Evolutionary conservation across 2,329 filamentous ascomycete species (phyloP).

Genomic region (Zasmidium citrigriseum): DNA sequence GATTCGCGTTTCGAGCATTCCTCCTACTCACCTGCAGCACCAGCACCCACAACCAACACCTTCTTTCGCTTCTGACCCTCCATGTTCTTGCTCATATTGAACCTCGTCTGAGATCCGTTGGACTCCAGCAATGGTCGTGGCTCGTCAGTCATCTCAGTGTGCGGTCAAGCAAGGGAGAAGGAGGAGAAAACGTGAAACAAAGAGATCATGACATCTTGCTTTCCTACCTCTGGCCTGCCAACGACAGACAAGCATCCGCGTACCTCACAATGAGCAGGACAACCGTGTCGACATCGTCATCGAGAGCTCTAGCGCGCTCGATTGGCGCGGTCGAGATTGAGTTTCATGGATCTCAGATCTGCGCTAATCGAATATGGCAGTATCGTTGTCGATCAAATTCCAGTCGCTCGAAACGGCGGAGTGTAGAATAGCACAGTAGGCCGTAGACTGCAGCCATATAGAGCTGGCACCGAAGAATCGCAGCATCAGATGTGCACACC

Average conservation of each 20-base stretch:
- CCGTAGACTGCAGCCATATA: too few species aligned
- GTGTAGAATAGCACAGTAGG: too few species aligned
- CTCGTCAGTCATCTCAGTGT: conserved; percentile 26
- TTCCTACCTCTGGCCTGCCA: background rate
- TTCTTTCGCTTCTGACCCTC: conserved; percentile 44
- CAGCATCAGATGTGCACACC: too few species aligned
- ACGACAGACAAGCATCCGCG: background rate
- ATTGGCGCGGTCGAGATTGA: background rate
- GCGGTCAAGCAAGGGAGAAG: background rate
- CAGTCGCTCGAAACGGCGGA: background rate
- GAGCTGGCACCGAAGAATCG: too few species aligned
- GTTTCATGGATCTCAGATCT: background rate
- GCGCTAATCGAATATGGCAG: background rate
- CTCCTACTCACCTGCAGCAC: conserved; percentile 60
- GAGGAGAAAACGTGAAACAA: conserved; percentile 1
- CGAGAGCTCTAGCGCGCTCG: background rate
- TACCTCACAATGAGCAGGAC: conserved; percentile 1
- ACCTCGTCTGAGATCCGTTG: conserved; percentile 36
- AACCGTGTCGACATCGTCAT: conserved; percentile 9
- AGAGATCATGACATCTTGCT: conserved; percentile 1
- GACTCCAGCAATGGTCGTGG: conserved; percentile 28
- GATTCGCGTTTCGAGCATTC: background rate
- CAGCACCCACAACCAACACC: conserved; percentile 62
- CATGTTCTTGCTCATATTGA: conserved; percentile 38
- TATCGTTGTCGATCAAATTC: background rate